These are phyloP conservation scores for Rubus parviflorus DNA, from an alignment of 306 rosid genomes.

Conservation along the genomic window DNA sequence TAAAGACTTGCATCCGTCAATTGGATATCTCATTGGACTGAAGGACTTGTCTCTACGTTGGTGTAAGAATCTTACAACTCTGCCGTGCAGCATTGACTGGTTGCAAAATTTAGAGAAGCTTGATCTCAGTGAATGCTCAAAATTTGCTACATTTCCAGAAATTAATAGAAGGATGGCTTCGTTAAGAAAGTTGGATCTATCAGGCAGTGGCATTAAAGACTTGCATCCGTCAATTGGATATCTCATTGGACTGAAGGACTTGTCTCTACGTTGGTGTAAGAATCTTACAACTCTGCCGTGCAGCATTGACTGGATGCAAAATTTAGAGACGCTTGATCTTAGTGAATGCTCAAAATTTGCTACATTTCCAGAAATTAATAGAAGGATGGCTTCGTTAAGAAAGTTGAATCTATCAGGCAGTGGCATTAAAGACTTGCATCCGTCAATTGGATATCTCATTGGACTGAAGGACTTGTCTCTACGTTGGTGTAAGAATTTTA, in stretches of 20 bases:
- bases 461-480: background rate
- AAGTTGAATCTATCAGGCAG: background rate
- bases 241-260: background rate
- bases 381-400: background rate
- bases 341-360: background rate
- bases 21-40: background rate
- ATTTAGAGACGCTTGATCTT: background rate
- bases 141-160: background rate
- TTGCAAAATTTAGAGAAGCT: background rate
- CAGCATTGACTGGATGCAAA: background rate
- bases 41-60: fast-evolving
- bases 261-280: fast-evolving
- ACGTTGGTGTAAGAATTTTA: background rate
- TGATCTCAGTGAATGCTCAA: background rate
- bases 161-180: background rate
- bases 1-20: background rate
- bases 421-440: background rate
- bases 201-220: background rate
- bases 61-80: background rate
- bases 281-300: background rate
- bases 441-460: background rate
- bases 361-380: background rate
- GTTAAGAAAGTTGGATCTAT: background rate
- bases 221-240: background rate
- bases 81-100: background rate